These are phyloP conservation scores for Acacia crassicarpa DNA, from an alignment of 306 rosid genomes.

Conservation along the genomic window DNA sequence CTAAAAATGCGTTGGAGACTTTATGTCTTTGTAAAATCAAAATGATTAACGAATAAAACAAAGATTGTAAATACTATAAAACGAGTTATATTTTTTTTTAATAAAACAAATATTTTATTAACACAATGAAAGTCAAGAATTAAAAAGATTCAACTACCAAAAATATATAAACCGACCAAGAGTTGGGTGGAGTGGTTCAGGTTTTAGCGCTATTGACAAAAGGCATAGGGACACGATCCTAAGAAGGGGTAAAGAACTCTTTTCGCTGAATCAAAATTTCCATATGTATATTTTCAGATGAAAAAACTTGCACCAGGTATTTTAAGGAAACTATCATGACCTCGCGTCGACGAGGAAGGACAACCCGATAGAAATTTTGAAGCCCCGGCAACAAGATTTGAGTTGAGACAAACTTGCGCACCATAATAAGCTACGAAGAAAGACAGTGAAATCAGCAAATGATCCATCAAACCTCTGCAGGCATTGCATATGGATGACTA, in stretches of 20 bases:
- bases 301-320: neutral
- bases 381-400: constrained; percentile 1
- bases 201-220: no score
- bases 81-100: no score
- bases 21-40: no score
- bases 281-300: constrained; percentile 13
- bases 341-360: constrained; percentile 7
- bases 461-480: constrained; percentile 60
- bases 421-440: neutral
- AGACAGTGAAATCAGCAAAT: constrained; percentile 19
- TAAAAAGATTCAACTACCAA: no score
- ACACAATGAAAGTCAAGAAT: no score
- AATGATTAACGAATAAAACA: no score
- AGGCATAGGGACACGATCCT: neutral
- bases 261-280: neutral
- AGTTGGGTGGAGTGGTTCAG: no score
- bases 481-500: constrained; percentile 49
- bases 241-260: neutral
- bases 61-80: no score
- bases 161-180: no score
- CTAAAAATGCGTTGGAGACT: no score
- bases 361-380: neutral
- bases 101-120: no score
- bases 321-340: constrained; percentile 13
- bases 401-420: constrained; percentile 11